Evolutionary conservation across 2,329 filamentous ascomycete genomes (phyloP), one percentile per base, ranked within the genome.

Genomic region (Volutella citrinella): DNA sequence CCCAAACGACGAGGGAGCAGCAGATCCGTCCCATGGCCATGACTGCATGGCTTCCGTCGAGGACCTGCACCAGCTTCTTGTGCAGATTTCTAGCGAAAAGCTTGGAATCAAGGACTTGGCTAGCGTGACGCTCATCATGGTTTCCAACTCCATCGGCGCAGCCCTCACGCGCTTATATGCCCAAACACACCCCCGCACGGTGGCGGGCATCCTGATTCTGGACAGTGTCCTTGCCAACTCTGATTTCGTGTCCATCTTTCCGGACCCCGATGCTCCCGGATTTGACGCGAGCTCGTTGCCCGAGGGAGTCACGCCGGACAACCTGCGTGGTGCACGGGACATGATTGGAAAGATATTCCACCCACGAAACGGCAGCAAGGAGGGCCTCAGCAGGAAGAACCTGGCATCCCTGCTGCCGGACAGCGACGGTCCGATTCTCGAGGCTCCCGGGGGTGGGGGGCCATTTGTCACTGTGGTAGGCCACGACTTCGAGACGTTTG

Each of bases 201-300:
- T 75, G 0, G 58, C 62, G 0, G 74, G 60, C 0, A 54, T 72
- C 4, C 20, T 80, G 2, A 64, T 79, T 8, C 67, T 81, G 2
- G 76, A 80, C 49, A 75, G 69, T 21, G 71, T 76, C 42, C 69
- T 80, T 51, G 71, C 76, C 12, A 75, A 79, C 48, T 68, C 68
- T 1, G 70, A 80, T 45, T 72, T 74, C 19, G 65, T 75, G 3
- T 70, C 68, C 6, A 41, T 78, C 5, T 76, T 74, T 49, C 76
- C 76, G 0, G 67, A 80, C 42, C 74, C 76, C 0, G 72, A 76
- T 35, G 59, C 57, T 0, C 40, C 61, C 1, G 57, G 36, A 5
- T 78, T 78, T 42, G 62, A 74, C 29, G 47, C 50, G 46, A 27
- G 1, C 17, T 17, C 30, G 13, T 27, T 54, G 3, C 47, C 51